phyloP scores from a whole-genome alignment of 805 yeast species.

The Monosporozyma aerobia region DNA sequence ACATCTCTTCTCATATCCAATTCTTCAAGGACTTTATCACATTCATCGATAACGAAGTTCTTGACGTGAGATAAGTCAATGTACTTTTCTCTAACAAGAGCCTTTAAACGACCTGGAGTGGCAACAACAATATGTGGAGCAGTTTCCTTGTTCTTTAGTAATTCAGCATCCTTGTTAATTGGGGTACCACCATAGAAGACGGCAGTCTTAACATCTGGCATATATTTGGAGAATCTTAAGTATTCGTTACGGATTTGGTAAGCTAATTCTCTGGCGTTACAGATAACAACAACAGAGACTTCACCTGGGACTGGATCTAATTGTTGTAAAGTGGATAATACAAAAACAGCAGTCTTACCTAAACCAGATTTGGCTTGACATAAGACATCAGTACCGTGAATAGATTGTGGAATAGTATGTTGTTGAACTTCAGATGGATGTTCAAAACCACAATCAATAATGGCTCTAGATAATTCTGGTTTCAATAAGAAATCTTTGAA shows the following conservation, averaged over 20 bases:
- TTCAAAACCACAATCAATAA: constrained; percentile 98
- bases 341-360: constrained; percentile 98
- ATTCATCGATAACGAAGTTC: constrained; percentile 93
- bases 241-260: constrained; percentile 97
- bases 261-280: constrained; percentile 98
- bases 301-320: constrained; percentile 97
- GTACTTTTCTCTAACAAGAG: constrained; percentile 83
- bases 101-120: constrained; percentile 96
- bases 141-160: constrained; percentile 83
- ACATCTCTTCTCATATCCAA: constrained; percentile 96
- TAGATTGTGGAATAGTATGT: constrained; percentile 95
- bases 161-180: constrained; percentile 74
- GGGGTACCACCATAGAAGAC: constrained; percentile 96
- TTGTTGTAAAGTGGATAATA: constrained; percentile 90
- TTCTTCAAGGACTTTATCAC: constrained; percentile 93
- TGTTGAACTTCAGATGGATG: constrained; percentile 99
- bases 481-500: constrained; percentile 94
- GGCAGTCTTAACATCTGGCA: constrained; percentile 95
- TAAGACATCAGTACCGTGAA: constrained; percentile 92
- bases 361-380: constrained; percentile 99
- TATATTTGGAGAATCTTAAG: constrained; percentile 93
- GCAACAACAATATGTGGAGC: constrained; percentile 96
- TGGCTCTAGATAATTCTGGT: constrained; percentile 95
- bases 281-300: constrained; percentile 84
- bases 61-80: constrained; percentile 82